Conservation (phyloP, 768 basidiomycete genomes). For the Phlebiopsis flavidoalba region DNA sequence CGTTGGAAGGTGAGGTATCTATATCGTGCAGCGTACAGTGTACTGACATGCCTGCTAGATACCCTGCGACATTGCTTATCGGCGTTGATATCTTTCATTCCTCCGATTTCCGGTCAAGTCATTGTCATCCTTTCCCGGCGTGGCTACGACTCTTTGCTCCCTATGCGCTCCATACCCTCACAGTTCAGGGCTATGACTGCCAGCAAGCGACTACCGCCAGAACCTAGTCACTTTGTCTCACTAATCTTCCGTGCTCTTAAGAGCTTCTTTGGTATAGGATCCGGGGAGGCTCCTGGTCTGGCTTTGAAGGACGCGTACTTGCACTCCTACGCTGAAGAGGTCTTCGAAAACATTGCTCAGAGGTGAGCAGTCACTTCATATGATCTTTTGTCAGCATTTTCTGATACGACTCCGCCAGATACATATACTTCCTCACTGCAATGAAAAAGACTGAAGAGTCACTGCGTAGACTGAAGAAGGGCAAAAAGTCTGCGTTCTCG, state of each 20-base stretch:
- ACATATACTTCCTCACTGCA: constrained; percentile 69
- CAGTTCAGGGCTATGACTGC: constrained; percentile 82
- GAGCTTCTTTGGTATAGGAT: constrained; percentile 62
- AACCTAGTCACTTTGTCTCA: constrained; percentile 83
- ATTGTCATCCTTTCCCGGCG: constrained; percentile 66
- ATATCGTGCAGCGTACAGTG: neutral
- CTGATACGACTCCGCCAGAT: constrained; percentile 39
- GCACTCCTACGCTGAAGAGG: constrained; percentile 45
- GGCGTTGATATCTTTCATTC: constrained; percentile 44
- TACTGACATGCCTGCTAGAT: constrained; percentile 30
- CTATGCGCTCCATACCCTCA: constrained; percentile 83
- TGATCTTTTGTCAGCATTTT: neutral
- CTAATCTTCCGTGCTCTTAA: constrained; percentile 78
- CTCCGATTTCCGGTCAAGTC: constrained; percentile 59
- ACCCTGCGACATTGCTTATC: constrained; percentile 51
- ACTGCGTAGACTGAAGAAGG: constrained; percentile 79
- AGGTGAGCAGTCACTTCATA: constrained; percentile 35
- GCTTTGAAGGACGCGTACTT: constrained; percentile 52
- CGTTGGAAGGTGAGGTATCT: constrained; percentile 45
- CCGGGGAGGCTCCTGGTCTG: constrained; percentile 53
- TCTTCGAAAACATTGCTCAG: constrained; percentile 70
- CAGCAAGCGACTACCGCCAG: constrained; percentile 62
- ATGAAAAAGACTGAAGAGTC: constrained; percentile 95
- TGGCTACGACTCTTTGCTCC: constrained; percentile 80
- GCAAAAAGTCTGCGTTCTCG: constrained; percentile 74